phyloP scores from a whole-genome alignment of 2,329 filamentous ascomycete genomes.

The Xylaria polymorpha region DNA sequence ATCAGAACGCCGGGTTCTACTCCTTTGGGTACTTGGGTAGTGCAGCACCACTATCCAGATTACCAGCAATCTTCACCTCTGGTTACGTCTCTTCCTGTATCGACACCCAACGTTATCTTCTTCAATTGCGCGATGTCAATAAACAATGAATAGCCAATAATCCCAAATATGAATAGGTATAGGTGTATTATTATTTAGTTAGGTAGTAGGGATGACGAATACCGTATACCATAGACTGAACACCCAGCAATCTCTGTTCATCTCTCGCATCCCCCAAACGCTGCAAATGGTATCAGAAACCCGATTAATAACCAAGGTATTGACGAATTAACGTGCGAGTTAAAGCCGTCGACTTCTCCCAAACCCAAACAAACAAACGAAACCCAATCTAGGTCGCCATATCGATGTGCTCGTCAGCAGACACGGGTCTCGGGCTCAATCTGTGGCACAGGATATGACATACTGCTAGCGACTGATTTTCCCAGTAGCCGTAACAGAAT shows the following conservation, averaged over 20 bases:
- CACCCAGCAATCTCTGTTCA: neutral
- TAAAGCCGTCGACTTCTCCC: neutral
- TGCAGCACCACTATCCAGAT: neutral
- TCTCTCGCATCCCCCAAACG: conserved; percentile 13
- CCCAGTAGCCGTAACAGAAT: neutral
- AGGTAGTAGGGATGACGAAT: neutral
- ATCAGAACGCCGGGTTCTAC: neutral
- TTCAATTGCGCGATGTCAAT: neutral
- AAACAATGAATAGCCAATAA: neutral
- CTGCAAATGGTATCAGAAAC: conserved; percentile 37
- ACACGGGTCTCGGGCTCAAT: neutral
- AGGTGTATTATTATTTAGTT: conserved; percentile 1
- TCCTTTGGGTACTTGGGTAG: neutral
- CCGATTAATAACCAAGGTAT: conserved; percentile 13
- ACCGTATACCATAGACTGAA: conserved; percentile 3
- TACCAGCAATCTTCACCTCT: too few species aligned
- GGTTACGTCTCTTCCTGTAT: too few species aligned
- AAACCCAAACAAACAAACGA: conserved; percentile 7
- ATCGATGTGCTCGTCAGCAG: neutral
- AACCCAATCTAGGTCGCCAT: neutral
- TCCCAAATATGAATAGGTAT: neutral
- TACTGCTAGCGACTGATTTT: neutral
- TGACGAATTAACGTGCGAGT: conserved; percentile 11
- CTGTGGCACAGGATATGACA: neutral
- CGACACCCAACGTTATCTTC: neutral